These are phyloP conservation scores for Paramecium tetraurelia DNA, from an alignment of 73 alveolate species.

Conservation along the genomic window DNA sequence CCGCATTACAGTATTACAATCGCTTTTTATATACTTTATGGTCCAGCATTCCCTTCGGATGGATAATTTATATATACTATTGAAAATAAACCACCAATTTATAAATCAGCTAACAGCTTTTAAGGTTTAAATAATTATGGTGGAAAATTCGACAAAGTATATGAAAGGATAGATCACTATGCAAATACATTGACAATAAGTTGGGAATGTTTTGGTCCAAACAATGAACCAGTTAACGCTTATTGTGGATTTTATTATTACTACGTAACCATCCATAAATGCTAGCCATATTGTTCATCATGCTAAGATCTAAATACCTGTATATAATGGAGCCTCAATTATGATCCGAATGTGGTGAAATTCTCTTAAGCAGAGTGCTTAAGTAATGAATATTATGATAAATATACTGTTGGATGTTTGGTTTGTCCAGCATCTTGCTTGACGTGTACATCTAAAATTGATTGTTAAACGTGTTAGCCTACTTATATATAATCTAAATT, in stretches of 20 bases:
- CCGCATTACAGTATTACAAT: background rate
- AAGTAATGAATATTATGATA: background rate
- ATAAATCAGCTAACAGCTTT: background rate
- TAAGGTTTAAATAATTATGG: too few species aligned
- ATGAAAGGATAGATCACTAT: background rate
- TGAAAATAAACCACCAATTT: background rate
- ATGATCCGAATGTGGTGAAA: background rate
- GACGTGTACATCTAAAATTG: background rate
- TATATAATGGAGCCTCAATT: background rate
- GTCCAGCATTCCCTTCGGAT: background rate
- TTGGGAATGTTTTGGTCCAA: background rate
- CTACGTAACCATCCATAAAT: background rate
- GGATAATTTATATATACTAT: background rate
- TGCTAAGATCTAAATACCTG: background rate
- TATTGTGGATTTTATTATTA: background rate
- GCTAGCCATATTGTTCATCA: background rate
- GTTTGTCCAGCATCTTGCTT: background rate
- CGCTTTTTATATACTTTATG: background rate
- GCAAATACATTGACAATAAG: background rate
- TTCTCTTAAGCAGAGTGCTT: background rate
- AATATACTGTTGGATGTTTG: background rate
- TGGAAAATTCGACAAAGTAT: background rate
- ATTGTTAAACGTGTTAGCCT: background rate
- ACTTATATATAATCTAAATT: background rate
- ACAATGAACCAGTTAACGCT: background rate